Percentiles rank a stretch among this genome's conserved stretches.
Conservation (phyloP, 73 alveolate species). For the Tetrahymena elliotti region DNA sequence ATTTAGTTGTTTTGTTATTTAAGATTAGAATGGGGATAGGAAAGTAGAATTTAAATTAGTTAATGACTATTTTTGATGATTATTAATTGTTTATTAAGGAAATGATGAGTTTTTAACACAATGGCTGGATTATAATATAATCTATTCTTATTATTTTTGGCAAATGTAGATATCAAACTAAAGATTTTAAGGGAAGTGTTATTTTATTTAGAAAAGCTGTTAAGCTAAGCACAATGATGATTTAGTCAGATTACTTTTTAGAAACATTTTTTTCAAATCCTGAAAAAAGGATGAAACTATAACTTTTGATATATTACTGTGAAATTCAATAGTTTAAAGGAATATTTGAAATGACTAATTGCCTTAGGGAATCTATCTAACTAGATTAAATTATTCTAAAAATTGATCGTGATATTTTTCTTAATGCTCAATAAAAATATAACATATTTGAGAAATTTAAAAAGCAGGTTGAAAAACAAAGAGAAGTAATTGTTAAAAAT, state of each 20-base stretch:
- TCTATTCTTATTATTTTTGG: not conserved
- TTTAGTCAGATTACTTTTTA: not conserved
- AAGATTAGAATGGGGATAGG: not conserved
- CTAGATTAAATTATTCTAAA: not conserved
- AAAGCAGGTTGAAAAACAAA: not conserved
- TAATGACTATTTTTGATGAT: not conserved
- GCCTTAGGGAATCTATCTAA: not conserved
- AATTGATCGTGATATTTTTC: not conserved
- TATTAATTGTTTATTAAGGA: not conserved
- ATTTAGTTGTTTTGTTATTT: not conserved
- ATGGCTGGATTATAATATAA: not conserved
- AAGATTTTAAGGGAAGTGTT: not conserved
- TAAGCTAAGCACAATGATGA: not conserved
- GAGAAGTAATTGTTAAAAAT: not conserved
- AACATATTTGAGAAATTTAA: not conserved
- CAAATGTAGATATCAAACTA: not conserved
- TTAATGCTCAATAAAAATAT: not conserved
- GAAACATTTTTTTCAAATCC: not conserved
- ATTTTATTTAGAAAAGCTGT: not conserved
- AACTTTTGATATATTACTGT: not conserved
- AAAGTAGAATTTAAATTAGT: not conserved
- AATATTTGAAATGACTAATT: not conserved
- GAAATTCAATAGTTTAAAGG: not conserved
- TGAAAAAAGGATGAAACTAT: not conserved
- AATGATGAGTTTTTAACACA: not conserved